Evolutionary conservation across 805 yeast genomes (phyloP).

Genomic region (Myxozyma mucilagina): DNA sequence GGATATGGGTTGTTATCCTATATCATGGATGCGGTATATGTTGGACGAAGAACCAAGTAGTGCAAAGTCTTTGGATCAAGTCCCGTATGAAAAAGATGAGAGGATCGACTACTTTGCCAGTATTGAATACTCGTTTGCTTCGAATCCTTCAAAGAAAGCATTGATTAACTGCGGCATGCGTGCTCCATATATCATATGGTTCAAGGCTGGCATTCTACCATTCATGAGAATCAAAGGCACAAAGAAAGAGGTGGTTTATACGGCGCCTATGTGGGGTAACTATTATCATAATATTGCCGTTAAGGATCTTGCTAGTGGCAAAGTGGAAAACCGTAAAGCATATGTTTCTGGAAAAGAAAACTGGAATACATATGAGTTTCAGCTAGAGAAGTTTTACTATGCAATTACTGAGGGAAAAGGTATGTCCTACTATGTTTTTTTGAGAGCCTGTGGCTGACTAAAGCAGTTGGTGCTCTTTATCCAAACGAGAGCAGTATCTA

Average conservation of each 20-base stretch:
- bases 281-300: constrained; percentile 20
- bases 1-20: constrained; percentile 31
- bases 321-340: not conserved
- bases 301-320: constrained; percentile 20
- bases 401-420: constrained; percentile 12
- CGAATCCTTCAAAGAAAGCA: constrained; percentile 6
- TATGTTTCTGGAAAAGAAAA: constrained; percentile 18
- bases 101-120: constrained; percentile 15
- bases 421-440: not conserved
- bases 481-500: constrained; percentile 17
- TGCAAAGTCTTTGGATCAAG: constrained; percentile 4
- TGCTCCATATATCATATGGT: constrained; percentile 9
- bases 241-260: constrained; percentile 16
- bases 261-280: constrained; percentile 19
- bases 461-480: not conserved
- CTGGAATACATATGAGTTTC: constrained; percentile 28
- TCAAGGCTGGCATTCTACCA: constrained; percentile 17
- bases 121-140: constrained; percentile 16
- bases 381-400: constrained; percentile 23
- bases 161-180: constrained; percentile 11
- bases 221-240: constrained; percentile 15
- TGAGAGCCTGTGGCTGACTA: not conserved
- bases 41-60: constrained; percentile 19
- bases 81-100: constrained; percentile 5
- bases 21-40: constrained; percentile 27